Conservation (phyloP, 257 asterid species). For the Solanum dulcamara region DNA sequence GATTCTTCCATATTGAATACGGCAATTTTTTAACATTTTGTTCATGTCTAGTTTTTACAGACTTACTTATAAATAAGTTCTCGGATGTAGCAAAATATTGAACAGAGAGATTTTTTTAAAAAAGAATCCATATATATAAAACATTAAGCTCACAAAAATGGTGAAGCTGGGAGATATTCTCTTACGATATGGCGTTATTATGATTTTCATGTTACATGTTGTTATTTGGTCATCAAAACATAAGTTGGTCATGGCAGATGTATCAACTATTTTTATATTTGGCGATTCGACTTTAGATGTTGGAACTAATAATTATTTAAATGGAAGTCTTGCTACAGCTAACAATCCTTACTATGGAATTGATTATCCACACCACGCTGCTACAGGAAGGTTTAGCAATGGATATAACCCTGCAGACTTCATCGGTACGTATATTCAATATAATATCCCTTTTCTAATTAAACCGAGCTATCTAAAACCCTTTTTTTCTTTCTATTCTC, state of each 20-base stretch:
- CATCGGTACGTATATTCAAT: conserved; percentile 16
- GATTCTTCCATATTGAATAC: not conserved
- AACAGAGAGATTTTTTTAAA: no score
- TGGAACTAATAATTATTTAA: conserved; percentile 32
- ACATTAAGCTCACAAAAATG: not conserved
- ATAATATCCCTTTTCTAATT: not conserved
- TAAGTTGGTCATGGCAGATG: not conserved
- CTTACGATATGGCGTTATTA: not conserved
- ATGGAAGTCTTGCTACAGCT: conserved; percentile 18
- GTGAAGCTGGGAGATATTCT: not conserved
- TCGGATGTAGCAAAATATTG: not conserved
- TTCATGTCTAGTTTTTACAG: not conserved
- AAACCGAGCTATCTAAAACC: not conserved
- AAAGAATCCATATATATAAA: no score
- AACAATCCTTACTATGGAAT: conserved; percentile 33
- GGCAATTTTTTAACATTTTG: not conserved
- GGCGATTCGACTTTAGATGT: conserved; percentile 55
- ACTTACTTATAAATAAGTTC: not conserved
- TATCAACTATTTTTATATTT: conserved; percentile 25
- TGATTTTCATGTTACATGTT: not conserved
- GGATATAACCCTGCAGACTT: conserved; percentile 42
- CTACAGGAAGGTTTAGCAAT: conserved; percentile 59
- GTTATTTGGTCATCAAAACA: not conserved
- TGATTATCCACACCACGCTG: conserved; percentile 25
- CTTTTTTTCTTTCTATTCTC: no score